These are phyloP conservation scores for Aspergillus sclerotiicarbonarius DNA, from an alignment of 495 filamentous ascomycete species.

Conservation along the genomic window DNA sequence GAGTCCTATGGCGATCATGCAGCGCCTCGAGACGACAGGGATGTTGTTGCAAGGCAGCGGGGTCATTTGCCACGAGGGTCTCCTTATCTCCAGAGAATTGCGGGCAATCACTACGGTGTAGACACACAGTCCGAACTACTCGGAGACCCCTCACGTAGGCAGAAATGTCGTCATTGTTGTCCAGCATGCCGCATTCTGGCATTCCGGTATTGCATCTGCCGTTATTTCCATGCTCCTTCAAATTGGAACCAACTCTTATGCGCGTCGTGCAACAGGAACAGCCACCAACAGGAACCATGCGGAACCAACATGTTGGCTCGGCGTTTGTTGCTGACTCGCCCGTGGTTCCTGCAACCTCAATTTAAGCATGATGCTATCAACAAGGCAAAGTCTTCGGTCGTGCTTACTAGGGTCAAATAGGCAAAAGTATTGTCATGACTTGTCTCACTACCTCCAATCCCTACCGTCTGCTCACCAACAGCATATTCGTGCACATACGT, in stretches of 20 bases:
- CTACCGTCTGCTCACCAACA: not conserved
- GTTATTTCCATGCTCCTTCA: not conserved
- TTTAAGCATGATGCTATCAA: not conserved
- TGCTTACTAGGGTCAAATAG: not conserved
- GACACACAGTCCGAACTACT: not conserved
- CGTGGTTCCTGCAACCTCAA: not conserved
- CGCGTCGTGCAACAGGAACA: not conserved
- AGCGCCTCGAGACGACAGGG: not conserved
- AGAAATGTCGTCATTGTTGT: not conserved
- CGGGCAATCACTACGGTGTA: not conserved
- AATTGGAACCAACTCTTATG: not conserved
- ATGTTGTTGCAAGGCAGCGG: not conserved
- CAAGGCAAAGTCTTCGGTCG: not conserved
- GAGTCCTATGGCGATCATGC: slow-evolving; percentile 1
- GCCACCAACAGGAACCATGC: not conserved
- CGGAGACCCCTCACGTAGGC: not conserved
- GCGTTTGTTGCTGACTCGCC: not conserved
- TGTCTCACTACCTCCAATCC: not conserved
- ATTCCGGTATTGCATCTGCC: not conserved
- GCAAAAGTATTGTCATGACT: not conserved
- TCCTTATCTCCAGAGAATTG: not conserved
- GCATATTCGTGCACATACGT: not conserved
- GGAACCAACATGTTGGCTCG: slow-evolving; percentile 5
- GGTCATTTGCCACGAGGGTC: not conserved
- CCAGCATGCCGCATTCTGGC: not conserved